Percentiles rank a stretch among this genome's conserved stretches.
Conservation (phyloP, 768 basidiomycete species). For the Lactarius indigo region DNA sequence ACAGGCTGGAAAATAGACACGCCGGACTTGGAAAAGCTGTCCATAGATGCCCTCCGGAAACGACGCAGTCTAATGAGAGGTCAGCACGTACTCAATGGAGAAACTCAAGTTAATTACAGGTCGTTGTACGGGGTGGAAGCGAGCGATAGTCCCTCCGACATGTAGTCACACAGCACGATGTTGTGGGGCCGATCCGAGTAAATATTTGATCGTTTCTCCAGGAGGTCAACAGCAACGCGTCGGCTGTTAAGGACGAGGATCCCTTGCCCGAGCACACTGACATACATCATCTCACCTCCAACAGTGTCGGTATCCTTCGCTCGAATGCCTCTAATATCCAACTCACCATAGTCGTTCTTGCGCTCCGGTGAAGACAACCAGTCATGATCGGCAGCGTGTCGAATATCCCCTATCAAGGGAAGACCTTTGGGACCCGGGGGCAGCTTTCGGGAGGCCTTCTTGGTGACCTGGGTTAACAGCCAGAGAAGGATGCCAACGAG, state of each 20-base stretch:
- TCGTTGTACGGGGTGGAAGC: constrained; percentile 29
- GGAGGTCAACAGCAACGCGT: constrained; percentile 29
- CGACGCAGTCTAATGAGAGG: constrained; percentile 25
- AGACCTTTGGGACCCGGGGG: not conserved
- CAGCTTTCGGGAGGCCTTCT: not conserved
- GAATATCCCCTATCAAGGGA: not conserved
- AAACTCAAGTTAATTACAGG: not conserved
- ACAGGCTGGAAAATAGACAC: constrained; percentile 30
- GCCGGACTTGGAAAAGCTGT: constrained; percentile 27
- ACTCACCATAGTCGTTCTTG: not conserved
- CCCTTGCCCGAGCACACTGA: not conserved
- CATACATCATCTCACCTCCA: not conserved
- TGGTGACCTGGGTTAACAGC: not conserved
- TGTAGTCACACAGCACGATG: constrained; percentile 31
- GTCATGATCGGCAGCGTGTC: not conserved
- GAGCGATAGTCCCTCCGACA: constrained; percentile 30
- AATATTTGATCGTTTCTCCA: constrained; percentile 33
- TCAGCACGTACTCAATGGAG: not conserved
- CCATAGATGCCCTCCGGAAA: constrained; percentile 28
- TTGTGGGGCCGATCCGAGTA: constrained; percentile 33
- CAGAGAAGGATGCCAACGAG: not conserved
- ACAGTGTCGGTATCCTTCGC: not conserved
- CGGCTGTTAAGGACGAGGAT: not conserved
- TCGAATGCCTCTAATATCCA: not conserved
- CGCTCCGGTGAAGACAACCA: not conserved